These are phyloP conservation scores for Xylariaceae sp. DNA, from an alignment of 2,329 filamentous ascomycete genomes.

Conservation along the genomic window DNA sequence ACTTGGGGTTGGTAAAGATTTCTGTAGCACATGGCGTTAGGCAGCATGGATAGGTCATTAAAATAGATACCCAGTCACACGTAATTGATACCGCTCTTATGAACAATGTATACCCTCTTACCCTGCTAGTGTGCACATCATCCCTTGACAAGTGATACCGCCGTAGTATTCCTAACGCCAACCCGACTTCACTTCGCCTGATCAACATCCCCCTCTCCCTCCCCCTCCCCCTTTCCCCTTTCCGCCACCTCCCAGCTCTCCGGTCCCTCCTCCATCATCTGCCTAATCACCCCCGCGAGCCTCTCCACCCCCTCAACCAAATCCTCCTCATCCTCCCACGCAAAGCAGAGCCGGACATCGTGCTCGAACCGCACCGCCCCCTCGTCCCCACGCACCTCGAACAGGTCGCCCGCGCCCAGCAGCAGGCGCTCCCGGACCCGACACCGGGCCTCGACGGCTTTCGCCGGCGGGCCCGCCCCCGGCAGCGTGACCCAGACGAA, in stretches of 20 bases:
- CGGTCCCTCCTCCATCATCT: not conserved
- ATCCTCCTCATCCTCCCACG: slow-evolving; percentile 69
- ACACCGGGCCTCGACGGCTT: slow-evolving; percentile 59
- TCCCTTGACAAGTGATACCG: too few relatives aligned
- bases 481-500: slow-evolving; percentile 81
- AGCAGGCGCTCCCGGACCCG: slow-evolving; percentile 66
- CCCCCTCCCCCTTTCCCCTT: not conserved
- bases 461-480: slow-evolving; percentile 49
- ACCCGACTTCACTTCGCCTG: not conserved
- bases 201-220: not conserved
- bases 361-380: slow-evolving; percentile 57
- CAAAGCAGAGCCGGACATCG: slow-evolving; percentile 69
- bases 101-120: not conserved
- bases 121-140: too few relatives aligned
- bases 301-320: slow-evolving; percentile 69
- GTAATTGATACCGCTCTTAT: not conserved
- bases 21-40: not conserved
- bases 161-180: too few relatives aligned
- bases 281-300: slow-evolving; percentile 51
- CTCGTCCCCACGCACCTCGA: slow-evolving; percentile 65
- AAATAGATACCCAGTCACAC: not conserved
- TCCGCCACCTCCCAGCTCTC: not conserved
- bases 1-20: slow-evolving; percentile 89
- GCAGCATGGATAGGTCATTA: not conserved
- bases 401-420: slow-evolving; percentile 70